Base-by-base conservation (phyloP, 2,329 filamentous ascomycete genomes). In the Meredithiella fracta region DNA sequence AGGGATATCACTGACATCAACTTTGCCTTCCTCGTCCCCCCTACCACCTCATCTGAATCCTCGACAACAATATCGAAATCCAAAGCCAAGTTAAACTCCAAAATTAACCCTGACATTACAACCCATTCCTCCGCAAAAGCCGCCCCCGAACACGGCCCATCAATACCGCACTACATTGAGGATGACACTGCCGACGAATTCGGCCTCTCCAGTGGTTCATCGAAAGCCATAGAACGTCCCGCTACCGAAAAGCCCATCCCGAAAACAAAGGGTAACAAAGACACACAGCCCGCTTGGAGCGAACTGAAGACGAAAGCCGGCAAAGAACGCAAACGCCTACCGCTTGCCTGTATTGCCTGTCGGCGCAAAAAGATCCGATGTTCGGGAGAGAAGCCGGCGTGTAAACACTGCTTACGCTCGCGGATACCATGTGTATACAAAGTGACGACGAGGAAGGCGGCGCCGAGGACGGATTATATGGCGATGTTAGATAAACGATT, bases 361-460 rank as follows among this genome's bases (percentile, higher is more conserved):
- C 80, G 92, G 34, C 79, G 92, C 64, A 98, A 98, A 72, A 98
- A 98, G 73, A 97, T 98, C 60, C 82, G 91, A 54, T 98, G 92
- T 67, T 97, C 91, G 0, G 92, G 92, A 58, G 92, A 97, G 72
- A 97, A 96, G 68, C 92, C 92, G 2, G 87, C 90, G 0, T 98
- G 92, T 74, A 96, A 95, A 68, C 92, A 97, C 69, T 97, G 92
- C 66, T 75, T 94, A 58, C 80, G 90, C 57, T 94, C 91, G 53
- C 80, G 91, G 47, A 94, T 94, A 62, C 91, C 91, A 1, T 98
- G 92, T 66, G 90, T 97, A 3, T 98, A 97, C 75, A 97, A 97
- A 65, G 88, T 95, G 59, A 97, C 90, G 0, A 89, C 90, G 3
- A 78, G 92, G 59, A 97, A 97, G 68, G 89, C 91, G 1, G 89